These are phyloP conservation scores for Diaporthe ampelina DNA, from an alignment of 2,329 filamentous ascomycete genomes.

Conservation along the genomic window DNA sequence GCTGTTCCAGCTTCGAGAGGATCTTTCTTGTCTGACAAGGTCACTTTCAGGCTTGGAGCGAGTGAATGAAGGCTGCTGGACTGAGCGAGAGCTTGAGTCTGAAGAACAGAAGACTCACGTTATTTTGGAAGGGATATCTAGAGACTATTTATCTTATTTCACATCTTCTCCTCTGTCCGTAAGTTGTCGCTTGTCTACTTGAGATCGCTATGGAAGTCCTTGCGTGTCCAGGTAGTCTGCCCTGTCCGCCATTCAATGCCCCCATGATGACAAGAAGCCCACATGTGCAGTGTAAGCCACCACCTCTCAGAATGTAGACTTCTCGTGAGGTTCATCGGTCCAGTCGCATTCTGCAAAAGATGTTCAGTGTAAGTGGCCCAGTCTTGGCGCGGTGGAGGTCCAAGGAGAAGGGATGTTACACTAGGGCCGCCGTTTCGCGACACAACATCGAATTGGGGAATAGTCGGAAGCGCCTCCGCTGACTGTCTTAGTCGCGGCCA, in stretches of 20 bases:
- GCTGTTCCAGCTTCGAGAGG: background rate
- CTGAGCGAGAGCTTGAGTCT: conserved; percentile 22
- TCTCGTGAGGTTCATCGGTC: background rate
- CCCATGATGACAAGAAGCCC: background rate
- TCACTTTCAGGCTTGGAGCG: background rate
- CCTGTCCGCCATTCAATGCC: background rate
- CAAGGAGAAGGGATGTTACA: conserved; percentile 1
- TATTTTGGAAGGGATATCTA: background rate
- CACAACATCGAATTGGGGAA: conserved; percentile 31
- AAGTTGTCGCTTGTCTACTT: background rate
- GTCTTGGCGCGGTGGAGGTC: background rate
- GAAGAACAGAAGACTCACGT: background rate
- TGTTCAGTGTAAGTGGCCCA: background rate
- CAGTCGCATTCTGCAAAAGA: conserved; percentile 7
- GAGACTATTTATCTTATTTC: conserved; percentile 8
- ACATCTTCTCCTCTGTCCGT: background rate
- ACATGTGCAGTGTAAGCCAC: background rate
- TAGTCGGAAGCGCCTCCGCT: conserved; percentile 24
- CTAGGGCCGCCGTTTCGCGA: conserved; percentile 28
- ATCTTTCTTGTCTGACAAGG: background rate
- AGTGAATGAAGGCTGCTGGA: background rate
- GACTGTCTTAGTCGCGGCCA: background rate
- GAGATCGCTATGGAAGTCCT: no score
- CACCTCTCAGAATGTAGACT: background rate
- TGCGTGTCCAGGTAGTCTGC: background rate